These are phyloP conservation scores for Triangularia setosa DNA, from an alignment of 2,329 filamentous ascomycete genomes.

Conservation along the genomic window DNA sequence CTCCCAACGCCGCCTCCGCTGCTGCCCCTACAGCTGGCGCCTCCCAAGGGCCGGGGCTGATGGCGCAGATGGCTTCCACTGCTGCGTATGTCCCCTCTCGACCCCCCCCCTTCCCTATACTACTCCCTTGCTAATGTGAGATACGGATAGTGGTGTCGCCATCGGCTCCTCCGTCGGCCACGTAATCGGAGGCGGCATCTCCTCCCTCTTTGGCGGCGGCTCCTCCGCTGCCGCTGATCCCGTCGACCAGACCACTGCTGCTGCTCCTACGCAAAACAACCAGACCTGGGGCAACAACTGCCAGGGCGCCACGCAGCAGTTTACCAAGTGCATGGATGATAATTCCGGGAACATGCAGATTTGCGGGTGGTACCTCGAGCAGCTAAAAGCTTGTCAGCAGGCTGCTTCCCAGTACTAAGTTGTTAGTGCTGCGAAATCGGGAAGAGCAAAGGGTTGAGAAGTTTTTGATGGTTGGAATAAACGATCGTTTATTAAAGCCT, in stretches of 20 bases:
- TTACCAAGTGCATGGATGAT: slow-evolving; percentile 96
- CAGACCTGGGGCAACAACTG: slow-evolving; percentile 64
- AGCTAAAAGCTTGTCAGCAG: slow-evolving; percentile 85
- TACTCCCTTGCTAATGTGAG: background rate
- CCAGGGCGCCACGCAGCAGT: slow-evolving; percentile 72
- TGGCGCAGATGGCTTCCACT: slow-evolving; percentile 96
- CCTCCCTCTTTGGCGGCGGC: slow-evolving; percentile 79
- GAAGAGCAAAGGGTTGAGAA: background rate
- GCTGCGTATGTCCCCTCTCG: slow-evolving; percentile 71
- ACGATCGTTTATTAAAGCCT: background rate
- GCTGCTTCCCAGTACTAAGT: slow-evolving; percentile 68
- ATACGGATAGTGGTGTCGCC: slow-evolving; percentile 73
- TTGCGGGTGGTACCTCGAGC: slow-evolving; percentile 97
- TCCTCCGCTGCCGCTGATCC: slow-evolving; percentile 55
- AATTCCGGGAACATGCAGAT: slow-evolving; percentile 91
- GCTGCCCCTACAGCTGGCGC: slow-evolving; percentile 38
- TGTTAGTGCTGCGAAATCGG: background rate
- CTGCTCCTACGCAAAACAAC: slow-evolving; percentile 43
- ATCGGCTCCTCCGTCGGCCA: slow-evolving; percentile 94
- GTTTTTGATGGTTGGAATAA: background rate
- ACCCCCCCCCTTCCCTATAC: slow-evolving; percentile 2
- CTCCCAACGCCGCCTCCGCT: slow-evolving; percentile 46
- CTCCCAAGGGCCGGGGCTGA: slow-evolving; percentile 74
- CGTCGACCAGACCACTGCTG: slow-evolving; percentile 29
- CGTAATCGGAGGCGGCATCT: slow-evolving; percentile 89